Evolutionary conservation across 2,329 filamentous ascomycete species (phyloP).

Genomic region (Cryphonectria carpinicola): DNA sequence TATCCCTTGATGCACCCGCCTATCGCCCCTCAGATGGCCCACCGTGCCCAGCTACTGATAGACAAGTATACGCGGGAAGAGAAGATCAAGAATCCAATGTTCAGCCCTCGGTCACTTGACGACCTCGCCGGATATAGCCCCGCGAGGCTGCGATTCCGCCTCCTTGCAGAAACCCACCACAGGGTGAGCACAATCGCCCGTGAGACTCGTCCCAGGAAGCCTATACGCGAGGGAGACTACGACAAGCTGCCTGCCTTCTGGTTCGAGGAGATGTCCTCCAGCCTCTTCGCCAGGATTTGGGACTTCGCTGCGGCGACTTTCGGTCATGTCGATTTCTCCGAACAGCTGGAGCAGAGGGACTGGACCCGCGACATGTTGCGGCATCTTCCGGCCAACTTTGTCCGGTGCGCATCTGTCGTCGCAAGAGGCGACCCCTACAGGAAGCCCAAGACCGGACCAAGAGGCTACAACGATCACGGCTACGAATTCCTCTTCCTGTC

Average conservation of each 20-base stretch:
- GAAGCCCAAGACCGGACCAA: not conserved
- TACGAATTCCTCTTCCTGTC: conserved; percentile 26
- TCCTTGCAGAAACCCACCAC: conserved; percentile 2
- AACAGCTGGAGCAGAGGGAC: not conserved
- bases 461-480: conserved; percentile 9
- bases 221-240: conserved; percentile 9
- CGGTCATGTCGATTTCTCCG: not conserved
- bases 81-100: not conserved
- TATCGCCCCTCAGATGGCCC: conserved; percentile 10
- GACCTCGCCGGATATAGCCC: conserved; percentile 16
- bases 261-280: conserved; percentile 25
- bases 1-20: conserved; percentile 10
- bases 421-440: conserved; percentile 24
- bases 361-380: conserved; percentile 23
- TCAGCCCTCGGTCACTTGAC: conserved; percentile 11
- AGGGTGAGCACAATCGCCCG: conserved; percentile 4
- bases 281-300: conserved; percentile 25
- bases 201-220: conserved; percentile 13
- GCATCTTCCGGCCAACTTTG: conserved; percentile 23
- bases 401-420: conserved; percentile 23
- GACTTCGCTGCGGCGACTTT: conserved; percentile 25
- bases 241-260: conserved; percentile 24
- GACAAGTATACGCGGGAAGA: not conserved
- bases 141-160: conserved; percentile 14
- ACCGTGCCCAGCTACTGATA: conserved; percentile 1